Conservation (phyloP, 1,139 yeast species). For the Sugiyamaella japonica region DNA sequence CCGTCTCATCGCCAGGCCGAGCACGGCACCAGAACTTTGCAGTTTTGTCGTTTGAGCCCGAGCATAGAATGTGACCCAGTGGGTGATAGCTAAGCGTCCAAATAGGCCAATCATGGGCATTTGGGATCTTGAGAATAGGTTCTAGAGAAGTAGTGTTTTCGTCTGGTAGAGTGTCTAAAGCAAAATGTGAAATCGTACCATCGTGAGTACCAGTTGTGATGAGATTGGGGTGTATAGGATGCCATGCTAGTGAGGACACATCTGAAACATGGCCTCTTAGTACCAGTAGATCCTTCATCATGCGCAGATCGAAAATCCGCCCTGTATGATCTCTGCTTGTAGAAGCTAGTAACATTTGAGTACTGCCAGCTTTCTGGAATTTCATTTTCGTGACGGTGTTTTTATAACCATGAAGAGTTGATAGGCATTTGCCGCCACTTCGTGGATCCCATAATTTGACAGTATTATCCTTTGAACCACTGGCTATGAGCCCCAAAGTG, state of each 20-base stretch:
- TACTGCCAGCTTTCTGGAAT: constrained; percentile 67
- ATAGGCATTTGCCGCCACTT: constrained; percentile 67
- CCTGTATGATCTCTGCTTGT: constrained; percentile 88
- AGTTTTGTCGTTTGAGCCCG: constrained; percentile 92
- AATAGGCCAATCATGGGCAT: constrained; percentile 92
- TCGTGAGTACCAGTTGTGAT: constrained; percentile 86
- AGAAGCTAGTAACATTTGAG: constrained; percentile 70
- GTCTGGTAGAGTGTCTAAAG: constrained; percentile 53
- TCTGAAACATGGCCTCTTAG: constrained; percentile 83
- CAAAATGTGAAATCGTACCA: constrained; percentile 80
- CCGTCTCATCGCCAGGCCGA: constrained; percentile 83
- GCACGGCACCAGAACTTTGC: constrained; percentile 96
- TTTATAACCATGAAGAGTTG: constrained; percentile 87
- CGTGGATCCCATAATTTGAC: constrained; percentile 97
- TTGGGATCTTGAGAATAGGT: constrained; percentile 59
- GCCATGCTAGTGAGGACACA: constrained; percentile 86
- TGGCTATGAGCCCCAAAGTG: constrained; percentile 61
- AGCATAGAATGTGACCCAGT: constrained; percentile 82
- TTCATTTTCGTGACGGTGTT: constrained; percentile 84
- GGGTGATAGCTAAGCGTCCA: constrained; percentile 93
- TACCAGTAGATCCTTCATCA: constrained; percentile 72
- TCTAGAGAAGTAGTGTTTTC: constrained; percentile 35
- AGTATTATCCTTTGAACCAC: constrained; percentile 87
- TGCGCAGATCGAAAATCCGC: constrained; percentile 80
- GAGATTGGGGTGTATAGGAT: constrained; percentile 80